Percentiles rank a stretch among this genome's conserved stretches.
Evolutionary conservation across 2,329 filamentous ascomycete species (phyloP).

Genomic region (Bipolaris cookei): DNA sequence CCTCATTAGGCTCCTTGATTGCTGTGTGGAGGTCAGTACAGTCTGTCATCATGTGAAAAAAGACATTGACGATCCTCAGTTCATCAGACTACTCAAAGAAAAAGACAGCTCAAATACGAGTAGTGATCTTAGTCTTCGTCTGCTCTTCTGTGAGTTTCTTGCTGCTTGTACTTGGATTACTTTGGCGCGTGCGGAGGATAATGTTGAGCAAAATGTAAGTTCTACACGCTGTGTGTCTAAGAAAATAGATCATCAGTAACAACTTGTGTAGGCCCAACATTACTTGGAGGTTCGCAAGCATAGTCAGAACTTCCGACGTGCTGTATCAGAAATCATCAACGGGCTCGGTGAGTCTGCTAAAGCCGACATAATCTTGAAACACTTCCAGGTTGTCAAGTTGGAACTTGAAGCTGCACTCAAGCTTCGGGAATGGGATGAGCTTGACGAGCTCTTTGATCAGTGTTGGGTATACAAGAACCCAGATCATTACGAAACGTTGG

Average conservation of each 20-base stretch:
- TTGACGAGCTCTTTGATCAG: slow-evolving; percentile 65
- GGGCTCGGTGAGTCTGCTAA: slow-evolving; percentile 54
- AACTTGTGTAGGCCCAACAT: slow-evolving; percentile 61
- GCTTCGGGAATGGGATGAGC: slow-evolving; percentile 70
- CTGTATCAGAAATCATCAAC: slow-evolving; percentile 49
- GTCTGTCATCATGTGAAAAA: background rate
- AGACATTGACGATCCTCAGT: slow-evolving; percentile 34
- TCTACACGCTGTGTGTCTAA: slow-evolving; percentile 16
- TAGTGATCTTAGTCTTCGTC: slow-evolving; percentile 63
- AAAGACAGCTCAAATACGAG: slow-evolving; percentile 26
- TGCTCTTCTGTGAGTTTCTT: slow-evolving; percentile 75
- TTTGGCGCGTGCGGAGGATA: slow-evolving; percentile 56
- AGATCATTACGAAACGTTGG: slow-evolving; percentile 55
- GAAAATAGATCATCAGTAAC: background rate
- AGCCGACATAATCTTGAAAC: slow-evolving; percentile 65
- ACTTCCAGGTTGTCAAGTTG: slow-evolving; percentile 72
- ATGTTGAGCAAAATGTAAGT: slow-evolving; percentile 49
- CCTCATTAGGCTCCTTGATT: slow-evolving; percentile 61
- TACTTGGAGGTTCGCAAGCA: slow-evolving; percentile 69
- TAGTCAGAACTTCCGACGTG: slow-evolving; percentile 63
- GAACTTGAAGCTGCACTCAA: slow-evolving; percentile 78
- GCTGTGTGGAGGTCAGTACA: slow-evolving; percentile 51
- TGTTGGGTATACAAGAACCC: slow-evolving; percentile 46
- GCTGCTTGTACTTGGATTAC: slow-evolving; percentile 54
- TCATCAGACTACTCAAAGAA: slow-evolving; percentile 50